Base-by-base conservation (phyloP, 768 basidiomycete species). In the Mrakia gelida region DNA sequence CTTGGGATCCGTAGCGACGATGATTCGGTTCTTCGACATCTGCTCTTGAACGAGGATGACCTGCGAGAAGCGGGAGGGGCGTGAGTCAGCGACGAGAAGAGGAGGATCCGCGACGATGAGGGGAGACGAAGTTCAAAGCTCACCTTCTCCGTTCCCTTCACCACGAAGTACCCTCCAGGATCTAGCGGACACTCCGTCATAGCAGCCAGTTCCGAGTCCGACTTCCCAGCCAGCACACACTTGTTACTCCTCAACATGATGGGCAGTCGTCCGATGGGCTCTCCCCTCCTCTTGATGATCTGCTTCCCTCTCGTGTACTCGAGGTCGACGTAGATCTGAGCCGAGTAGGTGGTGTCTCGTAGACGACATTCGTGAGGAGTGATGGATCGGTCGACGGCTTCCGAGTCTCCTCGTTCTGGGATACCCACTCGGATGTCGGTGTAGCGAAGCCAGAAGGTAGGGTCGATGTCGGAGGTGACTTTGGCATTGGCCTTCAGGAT, bases 1-100 rank as follows among this genome's bases (percentile, higher is more conserved):
- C 61, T 90, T 90, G 30, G 88, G 85, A 84, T 98, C 97, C 9
- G 91, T 92, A 86, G 98, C 97, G 79, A 99, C 97, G 81, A 99
- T 98, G 83, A 99, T 99, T 61, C 97, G 89, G 84, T 99, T 98
- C 88, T 98, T 98, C 88, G 93, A 95, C 82, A 98, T 86, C 85
- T 99, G 97, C 84, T 98, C 97, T 84, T 99, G 97, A 10, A 99
- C 96, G 80, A 99, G 87, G 81, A 99, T 99, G 81, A 99, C 97
- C 80, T 80, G 75, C 6, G 30, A 7, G 7, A 45, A n/a, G 28
- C 49, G 49, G n/a, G 32, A 30, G 15, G 45, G 45, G 45, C 11
- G 15, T 15, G 28, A n/a, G 23, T 34, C 10, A 21, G 63, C 30
- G 16, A 65, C 7, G 0, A 0, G 2, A 13, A 61, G 59, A 61